A percentile compares a stretch with the other conserved stretches of the same genome.
These are phyloP conservation scores for Coniferiporia sulphurascens DNA, from an alignment of 1,284 basidiomycete genomes.

Conservation along the genomic window DNA sequence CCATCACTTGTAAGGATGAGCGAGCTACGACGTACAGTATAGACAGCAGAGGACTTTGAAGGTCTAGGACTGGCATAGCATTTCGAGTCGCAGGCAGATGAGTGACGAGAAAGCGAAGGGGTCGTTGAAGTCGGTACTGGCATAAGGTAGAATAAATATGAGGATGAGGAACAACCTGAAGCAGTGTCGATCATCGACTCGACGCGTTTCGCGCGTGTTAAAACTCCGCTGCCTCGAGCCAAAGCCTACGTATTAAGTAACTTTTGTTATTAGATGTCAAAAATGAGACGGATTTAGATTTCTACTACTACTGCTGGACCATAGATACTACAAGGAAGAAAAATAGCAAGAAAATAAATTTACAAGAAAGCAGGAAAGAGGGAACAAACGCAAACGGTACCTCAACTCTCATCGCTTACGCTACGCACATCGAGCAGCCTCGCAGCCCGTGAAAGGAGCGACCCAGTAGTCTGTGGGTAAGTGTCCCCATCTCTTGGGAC, in stretches of 20 bases:
- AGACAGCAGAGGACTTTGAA: neutral
- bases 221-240: too few relatives aligned
- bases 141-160: constrained; percentile 1
- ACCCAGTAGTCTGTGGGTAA: neutral
- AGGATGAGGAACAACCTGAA: neutral
- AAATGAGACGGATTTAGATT: too few relatives aligned
- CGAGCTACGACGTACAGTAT: constrained; percentile 2
- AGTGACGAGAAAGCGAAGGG: constrained; percentile 10
- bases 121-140: constrained; percentile 2
- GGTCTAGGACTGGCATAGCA: constrained; percentile 3
- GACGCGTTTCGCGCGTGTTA: too few relatives aligned
- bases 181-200: too few relatives aligned
- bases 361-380: neutral
- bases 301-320: too few relatives aligned
- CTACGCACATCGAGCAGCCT: constrained; percentile 7
- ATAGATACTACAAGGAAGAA: too few relatives aligned
- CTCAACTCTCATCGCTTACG: neutral
- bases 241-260: too few relatives aligned
- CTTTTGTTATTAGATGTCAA: too few relatives aligned
- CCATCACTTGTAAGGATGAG: neutral
- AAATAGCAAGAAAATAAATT: neutral
- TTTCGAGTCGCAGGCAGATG: constrained; percentile 10
- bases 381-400: neutral
- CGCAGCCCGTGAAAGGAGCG: constrained; percentile 7
- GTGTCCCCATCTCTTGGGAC: constrained; percentile 8